Evolutionary conservation across 768 basidiomycete species (phyloP).

Genomic region (Mycena rosella): DNA sequence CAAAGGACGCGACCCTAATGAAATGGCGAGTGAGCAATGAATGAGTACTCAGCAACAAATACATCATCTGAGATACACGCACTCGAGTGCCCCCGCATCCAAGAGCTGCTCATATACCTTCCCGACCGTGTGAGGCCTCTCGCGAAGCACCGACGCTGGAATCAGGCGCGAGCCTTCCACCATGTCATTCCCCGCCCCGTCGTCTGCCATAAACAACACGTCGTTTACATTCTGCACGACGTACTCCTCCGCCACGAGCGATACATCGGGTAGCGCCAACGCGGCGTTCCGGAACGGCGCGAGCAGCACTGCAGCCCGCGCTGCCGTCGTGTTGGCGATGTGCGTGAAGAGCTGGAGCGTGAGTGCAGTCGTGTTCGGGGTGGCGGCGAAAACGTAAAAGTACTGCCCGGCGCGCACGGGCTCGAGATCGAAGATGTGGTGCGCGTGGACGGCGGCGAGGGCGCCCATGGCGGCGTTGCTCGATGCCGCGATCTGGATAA

Average conservation of each 20-base stretch:
- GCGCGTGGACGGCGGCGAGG: too few species aligned
- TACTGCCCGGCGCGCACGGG: slow-evolving; percentile 46
- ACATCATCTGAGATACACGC: slow-evolving; percentile 21
- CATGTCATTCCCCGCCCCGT: slow-evolving; percentile 26
- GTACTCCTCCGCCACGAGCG: slow-evolving; percentile 9
- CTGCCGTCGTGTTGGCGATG: slow-evolving; percentile 40
- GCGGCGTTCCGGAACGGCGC: slow-evolving; percentile 40
- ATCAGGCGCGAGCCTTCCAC: slow-evolving; percentile 38
- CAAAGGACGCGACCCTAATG: slow-evolving; percentile 19
- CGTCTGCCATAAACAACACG: slow-evolving; percentile 31
- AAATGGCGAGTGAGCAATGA: slow-evolving; percentile 13
- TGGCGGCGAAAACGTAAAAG: slow-evolving; percentile 34
- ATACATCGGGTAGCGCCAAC: slow-evolving; percentile 32
- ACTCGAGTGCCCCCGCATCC: slow-evolving; percentile 27
- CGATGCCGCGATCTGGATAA: too few species aligned
- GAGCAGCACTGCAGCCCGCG: slow-evolving; percentile 31
- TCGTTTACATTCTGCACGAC: slow-evolving; percentile 30
- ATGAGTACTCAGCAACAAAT: slow-evolving; percentile 14
- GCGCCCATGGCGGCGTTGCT: too few species aligned
- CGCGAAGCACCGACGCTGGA: slow-evolving; percentile 29
- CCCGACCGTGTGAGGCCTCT: slow-evolving; percentile 30
- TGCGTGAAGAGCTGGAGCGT: slow-evolving; percentile 24
- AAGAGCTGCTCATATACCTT: slow-evolving; percentile 40
- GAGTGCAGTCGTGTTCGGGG: slow-evolving; percentile 5
- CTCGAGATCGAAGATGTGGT: slow-evolving; percentile 53